These are phyloP conservation scores for Pythium oligandrum DNA, from an alignment of 352 stramenopile species.

Conservation along the genomic window DNA sequence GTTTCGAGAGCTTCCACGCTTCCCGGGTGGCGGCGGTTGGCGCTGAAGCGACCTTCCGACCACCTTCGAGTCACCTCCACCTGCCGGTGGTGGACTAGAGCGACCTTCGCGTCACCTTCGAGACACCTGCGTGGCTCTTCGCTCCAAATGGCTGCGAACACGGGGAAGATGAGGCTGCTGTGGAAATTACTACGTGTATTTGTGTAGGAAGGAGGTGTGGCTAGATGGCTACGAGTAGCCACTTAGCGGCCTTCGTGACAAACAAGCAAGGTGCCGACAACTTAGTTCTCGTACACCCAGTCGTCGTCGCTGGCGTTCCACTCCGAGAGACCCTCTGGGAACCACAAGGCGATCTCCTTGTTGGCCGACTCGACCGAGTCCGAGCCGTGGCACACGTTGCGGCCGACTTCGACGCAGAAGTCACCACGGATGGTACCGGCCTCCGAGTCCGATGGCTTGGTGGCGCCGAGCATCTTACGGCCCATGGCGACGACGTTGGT, in stretches of 20 bases:
- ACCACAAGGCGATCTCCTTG: constrained; percentile 98
- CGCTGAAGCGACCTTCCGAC: not conserved
- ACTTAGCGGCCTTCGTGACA: no score
- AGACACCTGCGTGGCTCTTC: no score
- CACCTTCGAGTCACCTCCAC: constrained; percentile 10
- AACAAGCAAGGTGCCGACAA: not conserved
- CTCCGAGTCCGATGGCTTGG: constrained; percentile 93
- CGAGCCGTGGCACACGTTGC: constrained; percentile 97
- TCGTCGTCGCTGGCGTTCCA: constrained; percentile 88
- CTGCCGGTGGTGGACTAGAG: no score
- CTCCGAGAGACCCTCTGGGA: constrained; percentile 91
- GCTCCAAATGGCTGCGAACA: no score
- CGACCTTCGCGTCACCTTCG: no score
- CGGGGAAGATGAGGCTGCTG: no score
- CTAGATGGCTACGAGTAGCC: no score
- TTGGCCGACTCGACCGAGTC: constrained; percentile 97
- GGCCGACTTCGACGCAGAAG: constrained; percentile 92
- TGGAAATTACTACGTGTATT: no score
- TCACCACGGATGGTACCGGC: constrained; percentile 97
- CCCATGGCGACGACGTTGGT: constrained; percentile 90
- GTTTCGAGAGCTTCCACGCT: no score
- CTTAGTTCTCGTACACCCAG: constrained; percentile 97
- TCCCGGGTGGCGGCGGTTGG: no score
- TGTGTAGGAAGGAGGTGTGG: no score
- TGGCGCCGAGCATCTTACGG: constrained; percentile 96